These are phyloP conservation scores for Apocynum venetum DNA, from an alignment of 257 asterid genomes.

Conservation along the genomic window DNA sequence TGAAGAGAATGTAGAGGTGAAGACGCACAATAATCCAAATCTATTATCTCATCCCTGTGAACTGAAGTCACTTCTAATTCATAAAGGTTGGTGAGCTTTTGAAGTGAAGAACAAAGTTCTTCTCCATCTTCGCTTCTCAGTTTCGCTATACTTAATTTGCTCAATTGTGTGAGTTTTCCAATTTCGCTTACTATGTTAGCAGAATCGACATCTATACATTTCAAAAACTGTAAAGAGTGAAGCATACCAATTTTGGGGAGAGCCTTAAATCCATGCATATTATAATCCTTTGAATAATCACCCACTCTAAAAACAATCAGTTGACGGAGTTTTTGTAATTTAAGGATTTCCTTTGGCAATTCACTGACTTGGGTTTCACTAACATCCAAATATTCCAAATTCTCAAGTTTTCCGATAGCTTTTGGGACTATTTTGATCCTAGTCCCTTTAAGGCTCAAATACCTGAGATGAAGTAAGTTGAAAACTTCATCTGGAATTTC, in stretches of 20 bases:
- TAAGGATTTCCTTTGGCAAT: constrained; percentile 21
- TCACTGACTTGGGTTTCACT: neutral
- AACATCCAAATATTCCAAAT: constrained; percentile 9
- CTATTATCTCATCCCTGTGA: constrained; percentile 14
- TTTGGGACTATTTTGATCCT: constrained; percentile 12
- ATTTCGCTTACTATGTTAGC: constrained; percentile 18
- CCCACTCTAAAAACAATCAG: constrained; percentile 9
- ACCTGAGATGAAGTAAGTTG: constrained; percentile 9
- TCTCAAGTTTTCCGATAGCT: constrained; percentile 7
- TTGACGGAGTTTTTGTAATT: constrained; percentile 13
- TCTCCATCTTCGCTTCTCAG: constrained; percentile 24
- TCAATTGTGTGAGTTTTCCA: constrained; percentile 23
- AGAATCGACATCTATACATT: constrained; percentile 6
- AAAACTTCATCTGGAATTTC: too few species aligned
- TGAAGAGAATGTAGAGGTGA: constrained; percentile 17
- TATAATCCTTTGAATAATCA: neutral
- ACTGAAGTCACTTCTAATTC: constrained; percentile 12
- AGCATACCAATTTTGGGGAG: constrained; percentile 17
- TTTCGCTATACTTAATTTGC: constrained; percentile 21
- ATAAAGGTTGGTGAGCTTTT: constrained; percentile 19
- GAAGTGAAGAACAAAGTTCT: constrained; percentile 25
- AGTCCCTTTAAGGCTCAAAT: neutral
- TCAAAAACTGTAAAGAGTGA: constrained; percentile 13
- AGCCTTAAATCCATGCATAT: constrained; percentile 12
- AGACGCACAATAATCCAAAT: constrained; percentile 5